These are phyloP conservation scores for Pyrrhoderma lamaoense DNA, from an alignment of 1,284 basidiomycete species.

Conservation along the genomic window DNA sequence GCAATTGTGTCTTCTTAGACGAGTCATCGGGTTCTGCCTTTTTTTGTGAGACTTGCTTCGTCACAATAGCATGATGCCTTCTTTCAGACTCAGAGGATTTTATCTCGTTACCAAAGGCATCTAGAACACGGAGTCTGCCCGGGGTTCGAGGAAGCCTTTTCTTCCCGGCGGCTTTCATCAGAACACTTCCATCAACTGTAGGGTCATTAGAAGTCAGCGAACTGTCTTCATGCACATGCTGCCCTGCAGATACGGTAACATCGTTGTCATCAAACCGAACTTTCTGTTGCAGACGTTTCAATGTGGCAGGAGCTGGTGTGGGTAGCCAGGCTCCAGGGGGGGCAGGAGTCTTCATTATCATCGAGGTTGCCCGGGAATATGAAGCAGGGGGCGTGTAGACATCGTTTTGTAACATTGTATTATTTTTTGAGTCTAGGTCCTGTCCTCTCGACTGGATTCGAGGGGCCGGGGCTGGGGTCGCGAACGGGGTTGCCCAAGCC, in stretches of 20 bases:
- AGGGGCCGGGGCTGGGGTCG: slow-evolving; percentile 19
- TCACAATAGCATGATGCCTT: slow-evolving; percentile 12
- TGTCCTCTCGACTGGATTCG: background rate
- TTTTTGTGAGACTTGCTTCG: slow-evolving; percentile 13
- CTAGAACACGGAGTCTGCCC: slow-evolving; percentile 46
- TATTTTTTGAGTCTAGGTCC: slow-evolving; percentile 19
- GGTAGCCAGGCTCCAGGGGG: slow-evolving; percentile 64
- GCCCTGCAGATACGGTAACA: background rate
- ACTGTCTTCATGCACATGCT: slow-evolving; percentile 1
- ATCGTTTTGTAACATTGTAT: slow-evolving; percentile 35
- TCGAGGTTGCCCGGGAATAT: slow-evolving; percentile 26
- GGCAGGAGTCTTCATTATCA: slow-evolving; percentile 52
- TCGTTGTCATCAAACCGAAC: slow-evolving; percentile 55
- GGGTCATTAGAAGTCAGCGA: slow-evolving; percentile 2
- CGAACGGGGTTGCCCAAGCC: slow-evolving; percentile 48
- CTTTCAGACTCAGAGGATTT: slow-evolving; percentile 12
- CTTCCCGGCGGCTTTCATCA: slow-evolving; percentile 8
- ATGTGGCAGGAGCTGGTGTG: slow-evolving; percentile 46
- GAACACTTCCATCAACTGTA: slow-evolving; percentile 10
- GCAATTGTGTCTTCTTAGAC: slow-evolving; percentile 37
- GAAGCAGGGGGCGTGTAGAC: slow-evolving; percentile 18
- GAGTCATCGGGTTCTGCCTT: slow-evolving; percentile 13
- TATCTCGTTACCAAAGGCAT: slow-evolving; percentile 41
- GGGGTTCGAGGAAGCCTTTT: slow-evolving; percentile 24
- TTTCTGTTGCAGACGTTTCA: slow-evolving; percentile 38